A percentile compares a stretch with the other conserved stretches of the same genome.
Conservation (phyloP, 2,329 filamentous ascomycete species). For the Nemania diffusa region DNA sequence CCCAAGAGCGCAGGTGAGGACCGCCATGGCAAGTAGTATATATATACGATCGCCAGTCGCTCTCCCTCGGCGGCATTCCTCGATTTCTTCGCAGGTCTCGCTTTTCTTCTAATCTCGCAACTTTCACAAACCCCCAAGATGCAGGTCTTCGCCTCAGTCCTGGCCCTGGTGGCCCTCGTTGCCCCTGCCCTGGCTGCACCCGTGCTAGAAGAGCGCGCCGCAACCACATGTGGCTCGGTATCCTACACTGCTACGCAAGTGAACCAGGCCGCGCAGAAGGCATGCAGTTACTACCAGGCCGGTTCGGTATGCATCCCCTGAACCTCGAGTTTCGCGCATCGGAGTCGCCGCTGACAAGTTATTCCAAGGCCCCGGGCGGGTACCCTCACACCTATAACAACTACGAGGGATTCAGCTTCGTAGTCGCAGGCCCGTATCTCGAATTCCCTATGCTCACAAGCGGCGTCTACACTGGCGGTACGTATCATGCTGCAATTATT, state of each 20-base stretch:
- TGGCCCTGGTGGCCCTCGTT: constrained; percentile 43
- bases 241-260: constrained; percentile 64
- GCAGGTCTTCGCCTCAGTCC: constrained; percentile 37
- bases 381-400: constrained; percentile 72
- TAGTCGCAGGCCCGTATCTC: constrained; percentile 66
- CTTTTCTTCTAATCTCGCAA: background rate
- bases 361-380: constrained; percentile 55
- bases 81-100: constrained; percentile 3
- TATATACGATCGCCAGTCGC: constrained; percentile 18
- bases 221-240: constrained; percentile 63
- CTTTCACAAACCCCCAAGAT: constrained; percentile 26
- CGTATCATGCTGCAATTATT: constrained; percentile 38
- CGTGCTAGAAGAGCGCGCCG: constrained; percentile 54
- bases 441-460: constrained; percentile 70
- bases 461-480: constrained; percentile 66
- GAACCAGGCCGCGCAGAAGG: constrained; percentile 60
- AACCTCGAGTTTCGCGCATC: background rate
- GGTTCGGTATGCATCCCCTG: constrained; percentile 48
- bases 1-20: constrained; percentile 8
- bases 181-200: constrained; percentile 43
- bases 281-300: constrained; percentile 60
- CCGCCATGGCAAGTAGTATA: constrained; percentile 1
- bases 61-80: background rate
- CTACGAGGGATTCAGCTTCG: constrained; percentile 70
- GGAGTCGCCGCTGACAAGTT: background rate